These are phyloP conservation scores for Termitomyces bulborhizus DNA, from an alignment of 768 basidiomycete genomes.

Conservation along the genomic window DNA sequence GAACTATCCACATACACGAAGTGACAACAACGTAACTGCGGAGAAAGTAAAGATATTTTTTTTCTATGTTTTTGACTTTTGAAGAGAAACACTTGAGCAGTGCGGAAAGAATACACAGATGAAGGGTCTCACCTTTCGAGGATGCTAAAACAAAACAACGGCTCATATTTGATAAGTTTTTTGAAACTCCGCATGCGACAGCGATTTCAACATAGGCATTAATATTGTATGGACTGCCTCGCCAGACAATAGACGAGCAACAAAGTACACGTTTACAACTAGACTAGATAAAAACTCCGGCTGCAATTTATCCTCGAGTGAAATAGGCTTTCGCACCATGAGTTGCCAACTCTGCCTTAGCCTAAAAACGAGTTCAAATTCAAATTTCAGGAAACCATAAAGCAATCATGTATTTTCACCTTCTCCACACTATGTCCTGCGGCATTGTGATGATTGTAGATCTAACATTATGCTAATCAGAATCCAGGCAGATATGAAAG, in stretches of 20 bases:
- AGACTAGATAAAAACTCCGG: background rate
- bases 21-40: constrained; percentile 70
- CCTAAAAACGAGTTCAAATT: constrained; percentile 36
- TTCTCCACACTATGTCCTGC: constrained; percentile 88
- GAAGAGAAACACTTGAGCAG: constrained; percentile 12
- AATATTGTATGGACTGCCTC: constrained; percentile 5
- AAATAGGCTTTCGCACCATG: constrained; percentile 90
- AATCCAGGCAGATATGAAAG: constrained; percentile 8
- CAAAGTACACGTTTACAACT: background rate
- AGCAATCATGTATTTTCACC: constrained; percentile 32
- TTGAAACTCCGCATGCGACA: constrained; percentile 35
- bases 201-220: background rate
- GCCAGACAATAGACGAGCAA: constrained; percentile 2
- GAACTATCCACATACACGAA: constrained; percentile 47
- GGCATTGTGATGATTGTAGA: constrained; percentile 71
- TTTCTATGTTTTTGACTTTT: constrained; percentile 73
- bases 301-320: constrained; percentile 58
- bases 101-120: constrained; percentile 14
- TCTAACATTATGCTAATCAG: constrained; percentile 33
- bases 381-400: background rate
- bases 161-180: constrained; percentile 26
- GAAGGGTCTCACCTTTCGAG: constrained; percentile 50
- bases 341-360: constrained; percentile 73
- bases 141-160: constrained; percentile 32
- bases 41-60: constrained; percentile 50